Conservation (phyloP, 2,329 filamentous ascomycete genomes). For the Metarhizium album region DNA sequence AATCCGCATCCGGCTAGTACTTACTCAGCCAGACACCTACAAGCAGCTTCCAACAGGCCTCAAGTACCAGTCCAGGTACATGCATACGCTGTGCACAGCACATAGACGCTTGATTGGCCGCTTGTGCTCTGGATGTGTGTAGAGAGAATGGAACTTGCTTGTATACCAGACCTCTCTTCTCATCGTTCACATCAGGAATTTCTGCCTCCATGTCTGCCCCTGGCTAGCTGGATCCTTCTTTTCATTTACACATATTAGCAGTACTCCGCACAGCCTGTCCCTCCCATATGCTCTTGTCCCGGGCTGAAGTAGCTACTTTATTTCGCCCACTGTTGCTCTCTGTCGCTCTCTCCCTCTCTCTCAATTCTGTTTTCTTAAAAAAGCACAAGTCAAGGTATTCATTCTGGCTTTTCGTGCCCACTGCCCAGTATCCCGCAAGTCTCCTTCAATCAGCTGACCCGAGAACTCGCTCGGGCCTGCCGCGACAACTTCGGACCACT, state of each 20-base stretch:
- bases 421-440: not conserved
- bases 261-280: not conserved
- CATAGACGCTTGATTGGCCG: too few species aligned
- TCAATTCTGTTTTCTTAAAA: too few species aligned
- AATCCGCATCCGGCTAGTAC: too few species aligned
- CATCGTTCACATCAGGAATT: not conserved
- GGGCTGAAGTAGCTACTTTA: not conserved
- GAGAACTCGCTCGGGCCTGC: not conserved
- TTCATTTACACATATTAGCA: not conserved
- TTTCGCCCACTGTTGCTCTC: not conserved
- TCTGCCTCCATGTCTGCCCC: not conserved
- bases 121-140: too few species aligned
- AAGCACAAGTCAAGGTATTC: too few species aligned
- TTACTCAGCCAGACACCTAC: too few species aligned
- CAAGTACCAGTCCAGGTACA: too few species aligned
- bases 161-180: not conserved
- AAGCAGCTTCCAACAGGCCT: too few species aligned
- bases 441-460: not conserved
- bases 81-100: too few species aligned
- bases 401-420: not conserved
- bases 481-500: conserved; percentile 1
- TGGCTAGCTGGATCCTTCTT: not conserved
- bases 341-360: not conserved
- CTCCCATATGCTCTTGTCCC: not conserved
- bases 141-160: too few species aligned